Evolutionary conservation across 2,329 filamentous ascomycete species (phyloP).

Genomic region (Bisporella sp.): DNA sequence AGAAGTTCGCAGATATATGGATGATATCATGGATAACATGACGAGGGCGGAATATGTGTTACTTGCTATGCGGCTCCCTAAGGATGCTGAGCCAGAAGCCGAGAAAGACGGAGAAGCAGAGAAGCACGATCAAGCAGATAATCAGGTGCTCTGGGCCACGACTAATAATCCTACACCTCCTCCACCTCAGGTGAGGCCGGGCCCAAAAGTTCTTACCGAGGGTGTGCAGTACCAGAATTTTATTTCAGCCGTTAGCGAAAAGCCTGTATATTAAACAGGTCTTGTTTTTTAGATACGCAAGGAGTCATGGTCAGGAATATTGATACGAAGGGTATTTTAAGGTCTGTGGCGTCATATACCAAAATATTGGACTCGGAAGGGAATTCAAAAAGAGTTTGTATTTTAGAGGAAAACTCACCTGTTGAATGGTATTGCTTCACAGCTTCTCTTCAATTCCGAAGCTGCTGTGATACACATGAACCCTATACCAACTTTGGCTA

Average conservation of each 20-base stretch:
- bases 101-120: conserved; percentile 8
- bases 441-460: no score
- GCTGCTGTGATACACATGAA: no score
- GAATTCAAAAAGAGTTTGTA: no score
- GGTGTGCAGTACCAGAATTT: conserved; percentile 42
- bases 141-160: conserved; percentile 19
- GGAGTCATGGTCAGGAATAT: conserved; percentile 6
- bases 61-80: conserved; percentile 59
- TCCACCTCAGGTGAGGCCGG: conserved; percentile 10
- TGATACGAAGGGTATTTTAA: no score
- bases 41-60: conserved; percentile 61
- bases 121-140: conserved; percentile 10
- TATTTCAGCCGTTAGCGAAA: conserved; percentile 25
- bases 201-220: conserved; percentile 29
- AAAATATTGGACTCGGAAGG: no score
- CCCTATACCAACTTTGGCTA: no score
- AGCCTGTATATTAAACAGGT: neutral
- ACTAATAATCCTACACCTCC: conserved; percentile 14
- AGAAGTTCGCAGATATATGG: conserved; percentile 60
- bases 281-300: conserved; percentile 3
- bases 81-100: conserved; percentile 17
- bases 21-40: conserved; percentile 63
- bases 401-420: no score
- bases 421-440: no score
- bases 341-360: no score